Evolutionary conservation across 2,329 filamentous ascomycete genomes (phyloP), one percentile per base, ranked within the genome.

Genomic region (Eurotiales sp.): DNA sequence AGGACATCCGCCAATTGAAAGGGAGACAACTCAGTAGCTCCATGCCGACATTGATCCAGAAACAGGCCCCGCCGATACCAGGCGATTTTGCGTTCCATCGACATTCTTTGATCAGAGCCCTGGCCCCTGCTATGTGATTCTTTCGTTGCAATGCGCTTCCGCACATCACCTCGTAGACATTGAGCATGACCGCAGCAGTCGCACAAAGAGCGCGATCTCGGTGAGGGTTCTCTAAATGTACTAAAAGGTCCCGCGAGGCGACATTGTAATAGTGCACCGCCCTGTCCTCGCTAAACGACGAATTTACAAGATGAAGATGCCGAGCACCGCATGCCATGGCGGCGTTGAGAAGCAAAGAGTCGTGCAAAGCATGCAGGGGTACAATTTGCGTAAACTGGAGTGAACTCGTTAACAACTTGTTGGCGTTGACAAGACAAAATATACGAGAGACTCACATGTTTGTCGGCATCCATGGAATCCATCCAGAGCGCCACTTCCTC

Each of bases 401-500:
- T n/a, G n/a, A n/a, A n/a, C n/a, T n/a, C n/a, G n/a, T n/a, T n/a
- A n/a, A n/a, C n/a, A n/a, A n/a, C n/a, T n/a, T n/a, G n/a, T n/a
- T n/a, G n/a, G n/a, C n/a, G n/a, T n/a, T n/a, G n/a, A n/a, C n/a
- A n/a, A n/a, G n/a, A n/a, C n/a, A n/a, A n/a, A n/a, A n/a, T n/a
- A n/a, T n/a, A n/a, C n/a, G n/a, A n/a, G n/a, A 15, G 17, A 65
- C 76, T 55, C 69, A 81, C 78, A 65, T 95, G 88, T 71, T 92
- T 92, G 58, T 85, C 79, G 29, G 83, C 79, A 71, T 95, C 89
- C 75, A 96, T 84, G 37, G 85, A 88, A 69, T 96, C 92, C 88
- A 97, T 95, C 90, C 92, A 96, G 3, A 90, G 71, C 1, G 87
- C 90, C 2, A 97, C 88, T 58, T 96, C 87, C 62, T 95, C 87